Evolutionary conservation across 2,329 filamentous ascomycete species (phyloP), one percentile per base, ranked within the genome.

Genomic region (Ophiostoma angusticollis): DNA sequence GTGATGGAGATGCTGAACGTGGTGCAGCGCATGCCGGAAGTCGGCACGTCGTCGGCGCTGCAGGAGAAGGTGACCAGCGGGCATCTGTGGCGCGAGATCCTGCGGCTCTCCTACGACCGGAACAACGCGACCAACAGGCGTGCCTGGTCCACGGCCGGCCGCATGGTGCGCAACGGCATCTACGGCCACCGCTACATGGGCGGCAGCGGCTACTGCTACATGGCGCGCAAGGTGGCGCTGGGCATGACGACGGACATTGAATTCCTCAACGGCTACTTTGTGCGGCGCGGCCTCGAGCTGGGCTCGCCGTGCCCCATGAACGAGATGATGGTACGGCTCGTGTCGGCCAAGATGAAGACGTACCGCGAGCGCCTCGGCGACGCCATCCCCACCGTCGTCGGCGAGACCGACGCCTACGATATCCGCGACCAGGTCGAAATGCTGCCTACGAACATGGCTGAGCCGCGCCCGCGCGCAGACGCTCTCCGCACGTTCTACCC

Each of bases 231-330:
- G 50, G 63, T 87, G 11, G 61, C 72, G 9, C 56, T 59, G 1
- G 80, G 82, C 1, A 61, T 62, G 44, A 60, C 66, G 42, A 85
- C 84, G 0, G 85, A 94, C 51, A 72, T 95, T 29, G 74, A 87
- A 32, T 93, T 80, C 52, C 72, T 89, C 49, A 95, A 93, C 55
- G 89, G 87, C 1, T 98, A 89, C 61, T 80, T 98, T 43, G 68
- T 93, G 23, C 68, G 65, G 36, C 71, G 80, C 29, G 91, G 82
- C 0, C 68, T 73, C 49, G 72, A 83, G 54, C 51, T 87, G 44
- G 83, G 84, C 2, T 64, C 94, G n/a, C 64, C 72, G 36, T 78
- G 78, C 50, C 72, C 75, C 9, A 65, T 79, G 45, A 91, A 93
- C 54, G 77, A 78, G 50, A 70, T 83, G 65, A 63, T 93, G 30